Percentiles rank a stretch among this genome's conserved stretches.
Evolutionary conservation across 1,139 yeast genomes (phyloP).

Genomic region (Pneumocystis carinii): DNA sequence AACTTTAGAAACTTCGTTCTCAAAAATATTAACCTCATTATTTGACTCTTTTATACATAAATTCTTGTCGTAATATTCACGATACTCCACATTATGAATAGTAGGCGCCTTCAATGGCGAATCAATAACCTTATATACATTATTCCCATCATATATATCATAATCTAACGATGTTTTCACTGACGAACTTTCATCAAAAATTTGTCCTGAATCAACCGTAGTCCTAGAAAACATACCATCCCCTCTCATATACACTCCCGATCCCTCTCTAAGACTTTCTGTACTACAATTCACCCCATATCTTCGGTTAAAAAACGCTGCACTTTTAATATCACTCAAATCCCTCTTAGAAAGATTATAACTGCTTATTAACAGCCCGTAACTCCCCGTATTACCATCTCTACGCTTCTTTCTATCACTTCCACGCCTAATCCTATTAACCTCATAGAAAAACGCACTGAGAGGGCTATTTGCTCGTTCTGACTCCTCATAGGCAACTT

Average conservation of each 20-base stretch:
- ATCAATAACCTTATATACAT: not conserved
- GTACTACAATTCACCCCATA: not conserved
- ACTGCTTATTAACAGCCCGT: not conserved
- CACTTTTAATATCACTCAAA: not conserved
- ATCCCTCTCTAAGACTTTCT: not conserved
- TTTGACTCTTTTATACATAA: not conserved
- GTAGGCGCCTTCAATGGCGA: not conserved
- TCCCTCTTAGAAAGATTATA: not conserved
- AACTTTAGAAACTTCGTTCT: not conserved
- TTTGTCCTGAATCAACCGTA: not conserved
- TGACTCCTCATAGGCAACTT: not conserved
- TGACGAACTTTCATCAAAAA: not conserved
- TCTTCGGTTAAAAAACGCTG: not conserved
- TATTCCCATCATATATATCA: not conserved
- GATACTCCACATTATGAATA: not conserved
- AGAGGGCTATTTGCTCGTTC: not conserved
- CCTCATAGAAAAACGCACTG: not conserved
- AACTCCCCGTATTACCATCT: no score
- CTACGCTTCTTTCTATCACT: not conserved
- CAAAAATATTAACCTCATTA: not conserved
- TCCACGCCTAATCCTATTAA: not conserved
- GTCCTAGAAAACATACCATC: not conserved
- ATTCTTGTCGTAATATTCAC: not conserved
- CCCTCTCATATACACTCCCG: not conserved
- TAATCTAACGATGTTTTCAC: not conserved